These are phyloP conservation scores for Salvia splendens DNA, from an alignment of 257 asterid species.

Conservation along the genomic window DNA sequence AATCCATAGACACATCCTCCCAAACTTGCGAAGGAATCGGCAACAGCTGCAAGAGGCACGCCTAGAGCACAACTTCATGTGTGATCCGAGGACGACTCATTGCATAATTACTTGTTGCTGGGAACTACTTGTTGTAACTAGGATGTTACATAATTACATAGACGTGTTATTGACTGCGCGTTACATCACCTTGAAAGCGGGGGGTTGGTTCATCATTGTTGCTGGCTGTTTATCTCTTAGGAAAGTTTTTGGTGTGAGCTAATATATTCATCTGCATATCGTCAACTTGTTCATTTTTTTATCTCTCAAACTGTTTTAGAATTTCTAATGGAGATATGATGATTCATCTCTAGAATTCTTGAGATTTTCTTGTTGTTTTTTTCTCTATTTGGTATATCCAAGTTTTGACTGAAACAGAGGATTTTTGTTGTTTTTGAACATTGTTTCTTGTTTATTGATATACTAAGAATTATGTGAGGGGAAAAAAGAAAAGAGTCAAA, in stretches of 20 bases:
- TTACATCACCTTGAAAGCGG: slow-evolving; percentile 17
- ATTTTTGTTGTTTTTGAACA: too few species aligned
- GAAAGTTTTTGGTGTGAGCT: slow-evolving; percentile 48
- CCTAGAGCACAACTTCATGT: too few species aligned
- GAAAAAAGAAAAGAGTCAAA: slow-evolving; percentile 26
- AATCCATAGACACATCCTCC: too few species aligned
- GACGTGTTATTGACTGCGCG: slow-evolving; percentile 26
- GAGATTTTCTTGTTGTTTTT: background rate
- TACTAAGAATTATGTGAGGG: background rate
- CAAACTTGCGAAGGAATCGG: too few species aligned
- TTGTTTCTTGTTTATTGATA: slow-evolving; percentile 10
- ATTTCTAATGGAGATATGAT: slow-evolving; percentile 15
- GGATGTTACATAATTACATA: slow-evolving; percentile 33
- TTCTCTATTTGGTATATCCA: background rate
- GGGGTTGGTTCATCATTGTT: slow-evolving; percentile 31
- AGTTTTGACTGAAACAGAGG: slow-evolving; percentile 1
- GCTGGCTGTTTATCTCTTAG: slow-evolving; percentile 36
- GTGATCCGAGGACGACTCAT: too few species aligned
- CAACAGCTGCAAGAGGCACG: too few species aligned
- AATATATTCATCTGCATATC: slow-evolving; percentile 35
- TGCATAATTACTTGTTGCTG: background rate
- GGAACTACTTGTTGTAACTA: slow-evolving; percentile 20
- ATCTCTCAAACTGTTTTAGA: background rate
- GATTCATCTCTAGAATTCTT: background rate
- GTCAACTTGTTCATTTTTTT: slow-evolving; percentile 23